Percentiles rank a stretch among this genome's conserved stretches.
Evolutionary conservation across 2,329 filamentous ascomycete species (phyloP).

Genomic region (Plectosphaerella cucumerina): DNA sequence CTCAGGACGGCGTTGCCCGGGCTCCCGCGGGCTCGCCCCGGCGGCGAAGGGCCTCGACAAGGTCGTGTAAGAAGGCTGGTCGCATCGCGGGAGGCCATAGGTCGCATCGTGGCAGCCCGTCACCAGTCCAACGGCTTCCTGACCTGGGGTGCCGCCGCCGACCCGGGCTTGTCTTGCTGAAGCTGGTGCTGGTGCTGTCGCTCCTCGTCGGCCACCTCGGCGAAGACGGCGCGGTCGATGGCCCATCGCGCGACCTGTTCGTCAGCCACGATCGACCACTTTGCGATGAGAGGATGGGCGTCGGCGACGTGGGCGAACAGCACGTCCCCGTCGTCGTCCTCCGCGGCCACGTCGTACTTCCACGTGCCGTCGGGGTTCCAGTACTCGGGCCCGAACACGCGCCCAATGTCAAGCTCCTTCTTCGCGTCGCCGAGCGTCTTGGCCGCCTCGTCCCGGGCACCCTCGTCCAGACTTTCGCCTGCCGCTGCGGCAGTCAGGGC

Average conservation of each 20-base stretch:
- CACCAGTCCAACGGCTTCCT: not conserved
- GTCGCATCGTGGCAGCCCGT: not conserved
- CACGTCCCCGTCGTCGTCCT: slow-evolving; percentile 27
- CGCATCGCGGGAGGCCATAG: too few species aligned
- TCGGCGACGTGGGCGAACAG: slow-evolving; percentile 60
- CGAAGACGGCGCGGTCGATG: slow-evolving; percentile 23
- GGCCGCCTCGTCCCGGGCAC: slow-evolving; percentile 4
- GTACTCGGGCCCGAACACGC: slow-evolving; percentile 61
- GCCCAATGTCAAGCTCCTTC: slow-evolving; percentile 55
- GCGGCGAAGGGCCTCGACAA: not conserved
- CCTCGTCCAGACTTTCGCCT: not conserved
- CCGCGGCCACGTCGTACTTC: slow-evolving; percentile 53
- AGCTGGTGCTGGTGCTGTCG: slow-evolving; percentile 6
- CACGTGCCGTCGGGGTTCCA: slow-evolving; percentile 69
- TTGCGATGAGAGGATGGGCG: slow-evolving; percentile 62
- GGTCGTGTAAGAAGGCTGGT: not conserved
- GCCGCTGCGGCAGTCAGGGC: slow-evolving; percentile 33
- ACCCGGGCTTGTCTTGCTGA: not conserved
- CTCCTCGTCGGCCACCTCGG: slow-evolving; percentile 25
- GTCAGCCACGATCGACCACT: slow-evolving; percentile 47
- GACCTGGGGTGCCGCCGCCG: slow-evolving; percentile 1
- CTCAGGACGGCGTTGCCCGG: not conserved
- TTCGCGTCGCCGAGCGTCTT: slow-evolving; percentile 44
- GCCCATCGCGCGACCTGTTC: slow-evolving; percentile 26
- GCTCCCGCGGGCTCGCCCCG: not conserved